A percentile compares a stretch with the other conserved stretches of the same genome.
phyloP scores from a whole-genome alignment of 169 alveolate genomes.

The Eimeria praecox region DNA sequence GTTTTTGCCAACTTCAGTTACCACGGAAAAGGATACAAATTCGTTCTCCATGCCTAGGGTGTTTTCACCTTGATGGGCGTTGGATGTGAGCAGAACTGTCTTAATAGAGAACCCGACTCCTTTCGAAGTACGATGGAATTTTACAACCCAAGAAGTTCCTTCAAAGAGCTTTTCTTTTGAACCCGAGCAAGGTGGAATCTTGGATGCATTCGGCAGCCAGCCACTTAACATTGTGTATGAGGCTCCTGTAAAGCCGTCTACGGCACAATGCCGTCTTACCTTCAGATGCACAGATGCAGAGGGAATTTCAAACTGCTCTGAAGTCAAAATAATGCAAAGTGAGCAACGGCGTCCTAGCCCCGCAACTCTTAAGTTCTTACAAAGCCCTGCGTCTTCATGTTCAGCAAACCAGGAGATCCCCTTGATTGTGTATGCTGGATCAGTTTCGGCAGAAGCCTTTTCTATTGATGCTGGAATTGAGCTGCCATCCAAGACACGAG shows the following conservation, averaged over 20 bases:
- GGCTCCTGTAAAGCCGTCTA: slow-evolving; percentile 44
- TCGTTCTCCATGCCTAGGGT: not conserved
- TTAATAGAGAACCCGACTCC: slow-evolving; percentile 61
- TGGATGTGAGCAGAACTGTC: slow-evolving; percentile 1
- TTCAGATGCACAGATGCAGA: slow-evolving; percentile 61
- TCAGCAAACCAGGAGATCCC: not conserved
- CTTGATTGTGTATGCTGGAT: not conserved
- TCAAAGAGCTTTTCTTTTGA: slow-evolving; percentile 27
- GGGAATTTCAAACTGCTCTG: slow-evolving; percentile 49
- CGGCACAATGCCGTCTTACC: slow-evolving; percentile 69
- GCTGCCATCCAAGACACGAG: slow-evolving; percentile 89
- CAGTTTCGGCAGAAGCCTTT: slow-evolving; percentile 95
- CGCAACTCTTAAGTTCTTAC: not conserved
- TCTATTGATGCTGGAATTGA: slow-evolving; percentile 92
- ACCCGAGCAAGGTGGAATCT: slow-evolving; percentile 51
- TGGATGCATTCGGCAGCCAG: slow-evolving; percentile 61
- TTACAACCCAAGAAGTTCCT: slow-evolving; percentile 32
- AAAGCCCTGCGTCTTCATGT: not conserved
- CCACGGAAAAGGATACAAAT: not conserved
- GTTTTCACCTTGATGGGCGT: not conserved
- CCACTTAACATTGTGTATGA: slow-evolving; percentile 36
- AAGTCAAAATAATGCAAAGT: slow-evolving; percentile 30
- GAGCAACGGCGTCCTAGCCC: not conserved
- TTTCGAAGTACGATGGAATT: slow-evolving; percentile 56
- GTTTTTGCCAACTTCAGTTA: not conserved